A percentile compares a stretch with the other conserved stretches of the same genome.
phyloP scores from a whole-genome alignment of 2,329 filamentous ascomycete genomes.

The Pyricularia grisea region DNA sequence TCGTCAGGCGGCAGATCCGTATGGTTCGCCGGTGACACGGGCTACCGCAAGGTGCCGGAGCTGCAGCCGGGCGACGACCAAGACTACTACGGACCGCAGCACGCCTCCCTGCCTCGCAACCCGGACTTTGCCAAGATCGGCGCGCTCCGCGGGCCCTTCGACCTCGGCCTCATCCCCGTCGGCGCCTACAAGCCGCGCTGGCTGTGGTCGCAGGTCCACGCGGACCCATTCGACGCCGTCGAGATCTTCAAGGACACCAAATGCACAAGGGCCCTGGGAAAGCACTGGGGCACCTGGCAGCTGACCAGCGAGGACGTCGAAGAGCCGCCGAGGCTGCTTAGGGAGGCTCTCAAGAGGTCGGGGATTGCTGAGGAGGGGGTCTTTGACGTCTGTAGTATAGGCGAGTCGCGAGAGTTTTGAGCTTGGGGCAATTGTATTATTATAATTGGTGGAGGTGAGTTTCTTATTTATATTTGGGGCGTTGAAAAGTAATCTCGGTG shows the following conservation, averaged over 20 bases:
- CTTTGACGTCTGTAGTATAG: constrained; percentile 78
- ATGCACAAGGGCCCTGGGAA: constrained; percentile 70
- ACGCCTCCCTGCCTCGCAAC: constrained; percentile 59
- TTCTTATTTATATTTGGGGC: neutral
- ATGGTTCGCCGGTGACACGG: constrained; percentile 86
- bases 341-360: constrained; percentile 59
- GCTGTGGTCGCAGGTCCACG: constrained; percentile 74
- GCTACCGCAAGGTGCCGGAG: constrained; percentile 70
- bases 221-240: constrained; percentile 77
- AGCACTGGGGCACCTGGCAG: constrained; percentile 91
- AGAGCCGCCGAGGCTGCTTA: constrained; percentile 68
- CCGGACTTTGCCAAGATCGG: constrained; percentile 85
- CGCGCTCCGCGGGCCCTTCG: constrained; percentile 70
- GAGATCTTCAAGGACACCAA: constrained; percentile 81
- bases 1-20: constrained; percentile 66
- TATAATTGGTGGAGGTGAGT: neutral
- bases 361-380: constrained; percentile 60
- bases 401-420: constrained; percentile 69
- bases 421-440: neutral
- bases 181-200: constrained; percentile 71
- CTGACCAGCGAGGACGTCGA: constrained; percentile 76
- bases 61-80: constrained; percentile 56
- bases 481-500: neutral
- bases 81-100: constrained; percentile 65
- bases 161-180: constrained; percentile 87